These are phyloP conservation scores for Teunomyces stri DNA, from an alignment of 805 yeast genomes.

Conservation along the genomic window DNA sequence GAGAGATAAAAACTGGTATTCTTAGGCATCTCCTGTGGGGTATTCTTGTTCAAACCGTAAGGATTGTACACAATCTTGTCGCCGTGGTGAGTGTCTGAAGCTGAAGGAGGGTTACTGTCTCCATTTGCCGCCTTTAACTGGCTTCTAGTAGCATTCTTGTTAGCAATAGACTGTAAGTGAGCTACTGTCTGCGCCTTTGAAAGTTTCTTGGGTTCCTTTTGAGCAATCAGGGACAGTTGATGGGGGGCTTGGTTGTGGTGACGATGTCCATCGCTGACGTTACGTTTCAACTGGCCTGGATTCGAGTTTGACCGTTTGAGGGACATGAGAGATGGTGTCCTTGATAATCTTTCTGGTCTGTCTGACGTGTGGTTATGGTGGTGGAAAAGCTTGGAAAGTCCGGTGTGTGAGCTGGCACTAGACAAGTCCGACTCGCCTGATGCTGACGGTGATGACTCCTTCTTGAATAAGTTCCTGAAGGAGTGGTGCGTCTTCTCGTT, in stretches of 20 bases:
- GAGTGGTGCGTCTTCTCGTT: slow-evolving; percentile 16
- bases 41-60: slow-evolving; percentile 49
- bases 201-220: slow-evolving; percentile 12
- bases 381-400: slow-evolving; percentile 20
- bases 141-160: slow-evolving; percentile 23
- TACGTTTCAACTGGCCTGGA: slow-evolving; percentile 4
- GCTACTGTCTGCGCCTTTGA: slow-evolving; percentile 35
- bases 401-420: slow-evolving; percentile 13
- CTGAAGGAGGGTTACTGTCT: slow-evolving; percentile 3
- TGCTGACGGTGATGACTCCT: slow-evolving; percentile 12
- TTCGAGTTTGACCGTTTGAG: slow-evolving; percentile 10
- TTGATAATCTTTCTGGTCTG: slow-evolving; percentile 2
- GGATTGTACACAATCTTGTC: slow-evolving; percentile 63
- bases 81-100: slow-evolving; percentile 5
- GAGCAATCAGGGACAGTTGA: slow-evolving; percentile 7
- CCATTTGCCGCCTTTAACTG: slow-evolving; percentile 12
- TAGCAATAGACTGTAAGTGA: slow-evolving; percentile 33
- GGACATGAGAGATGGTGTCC: slow-evolving; percentile 10
- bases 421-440: slow-evolving; percentile 7
- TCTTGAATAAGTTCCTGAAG: slow-evolving; percentile 20
- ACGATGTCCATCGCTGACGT: slow-evolving; percentile 3
- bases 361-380: slow-evolving; percentile 15
- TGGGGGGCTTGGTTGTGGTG: slow-evolving; percentile 5
- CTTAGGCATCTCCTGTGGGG: slow-evolving; percentile 20
- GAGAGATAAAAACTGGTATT: slow-evolving; percentile 23